phyloP scores from a whole-genome alignment of 176 grass and related monocot genomes.

The Eleusine indica region DNA sequence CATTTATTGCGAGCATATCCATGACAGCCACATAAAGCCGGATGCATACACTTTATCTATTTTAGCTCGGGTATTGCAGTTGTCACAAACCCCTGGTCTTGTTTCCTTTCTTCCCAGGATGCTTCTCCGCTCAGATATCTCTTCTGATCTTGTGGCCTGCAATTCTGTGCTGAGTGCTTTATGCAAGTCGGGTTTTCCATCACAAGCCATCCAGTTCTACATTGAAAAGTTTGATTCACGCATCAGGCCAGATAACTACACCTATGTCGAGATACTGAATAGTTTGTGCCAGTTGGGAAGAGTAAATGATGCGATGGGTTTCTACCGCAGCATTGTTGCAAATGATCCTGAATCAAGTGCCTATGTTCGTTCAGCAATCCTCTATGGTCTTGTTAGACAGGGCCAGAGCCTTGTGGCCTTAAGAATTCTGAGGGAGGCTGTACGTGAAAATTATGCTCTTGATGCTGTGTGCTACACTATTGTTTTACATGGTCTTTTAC shows the following conservation, averaged over 20 bases:
- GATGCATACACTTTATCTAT: constrained; percentile 83
- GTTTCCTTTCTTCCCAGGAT: constrained; percentile 63
- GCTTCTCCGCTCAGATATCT: constrained; percentile 43
- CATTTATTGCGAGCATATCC: constrained; percentile 60
- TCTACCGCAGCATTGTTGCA: constrained; percentile 51
- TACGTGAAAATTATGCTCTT: constrained; percentile 54
- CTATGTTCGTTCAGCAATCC: constrained; percentile 67
- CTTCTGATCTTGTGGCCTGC: constrained; percentile 72
- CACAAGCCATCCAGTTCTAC: constrained; percentile 62
- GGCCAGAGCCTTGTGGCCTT: constrained; percentile 52
- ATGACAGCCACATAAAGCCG: constrained; percentile 53
- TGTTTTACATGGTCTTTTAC: constrained; percentile 78
- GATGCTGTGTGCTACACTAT: constrained; percentile 71
- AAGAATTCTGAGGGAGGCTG: constrained; percentile 57
- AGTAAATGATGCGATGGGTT: constrained; percentile 49
- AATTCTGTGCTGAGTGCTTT: constrained; percentile 68
- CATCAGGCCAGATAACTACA: constrained; percentile 78
- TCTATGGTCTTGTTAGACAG: constrained; percentile 64
- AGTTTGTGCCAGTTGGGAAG: constrained; percentile 58
- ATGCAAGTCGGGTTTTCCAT: constrained; percentile 83
- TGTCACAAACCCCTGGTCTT: constrained; percentile 46
- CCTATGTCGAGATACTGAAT: constrained; percentile 68
- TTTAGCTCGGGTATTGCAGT: constrained; percentile 54
- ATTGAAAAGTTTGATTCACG: constrained; percentile 47
- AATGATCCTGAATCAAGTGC: constrained; percentile 52